Conservation (phyloP, 768 basidiomycete species). For the Leucosporidium yakuticum region DNA sequence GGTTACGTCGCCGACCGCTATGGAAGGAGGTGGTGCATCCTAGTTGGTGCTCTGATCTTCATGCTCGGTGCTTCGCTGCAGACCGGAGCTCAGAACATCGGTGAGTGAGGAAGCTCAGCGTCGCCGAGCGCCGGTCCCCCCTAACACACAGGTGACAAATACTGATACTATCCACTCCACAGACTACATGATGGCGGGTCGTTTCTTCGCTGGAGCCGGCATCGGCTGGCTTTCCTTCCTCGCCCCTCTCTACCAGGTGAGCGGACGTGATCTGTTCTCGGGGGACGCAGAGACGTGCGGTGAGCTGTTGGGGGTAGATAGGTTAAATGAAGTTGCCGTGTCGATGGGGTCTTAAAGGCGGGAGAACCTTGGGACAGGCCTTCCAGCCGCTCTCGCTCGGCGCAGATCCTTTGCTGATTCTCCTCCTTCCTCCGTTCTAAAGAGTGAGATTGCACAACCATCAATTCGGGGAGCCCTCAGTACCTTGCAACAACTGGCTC, state of each 20-base stretch:
- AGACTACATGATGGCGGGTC: neutral
- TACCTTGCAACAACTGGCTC: neutral
- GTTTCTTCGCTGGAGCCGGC: neutral
- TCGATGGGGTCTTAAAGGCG: no score
- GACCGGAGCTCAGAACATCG: constrained; percentile 3
- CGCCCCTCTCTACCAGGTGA: neutral
- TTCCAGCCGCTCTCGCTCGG: no score
- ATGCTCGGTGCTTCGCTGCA: neutral
- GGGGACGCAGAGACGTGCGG: neutral
- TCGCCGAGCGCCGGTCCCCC: neutral
- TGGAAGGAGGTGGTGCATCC: neutral
- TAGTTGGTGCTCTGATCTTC: neutral
- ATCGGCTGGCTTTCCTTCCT: neutral
- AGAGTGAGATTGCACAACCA: neutral
- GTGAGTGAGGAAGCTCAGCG: neutral
- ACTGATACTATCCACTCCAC: no score
- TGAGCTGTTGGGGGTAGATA: neutral
- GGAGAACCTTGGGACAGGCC: no score
- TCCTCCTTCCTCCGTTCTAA: no score
- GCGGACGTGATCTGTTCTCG: neutral
- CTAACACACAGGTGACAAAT: no score
- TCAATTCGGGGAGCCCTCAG: neutral
- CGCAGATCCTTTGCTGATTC: no score
- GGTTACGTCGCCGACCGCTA: neutral
- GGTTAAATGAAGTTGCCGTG: no score